Evolutionary conservation across 306 rosid genomes (phyloP).

Genomic region (Cucurbita ficifolia): DNA sequence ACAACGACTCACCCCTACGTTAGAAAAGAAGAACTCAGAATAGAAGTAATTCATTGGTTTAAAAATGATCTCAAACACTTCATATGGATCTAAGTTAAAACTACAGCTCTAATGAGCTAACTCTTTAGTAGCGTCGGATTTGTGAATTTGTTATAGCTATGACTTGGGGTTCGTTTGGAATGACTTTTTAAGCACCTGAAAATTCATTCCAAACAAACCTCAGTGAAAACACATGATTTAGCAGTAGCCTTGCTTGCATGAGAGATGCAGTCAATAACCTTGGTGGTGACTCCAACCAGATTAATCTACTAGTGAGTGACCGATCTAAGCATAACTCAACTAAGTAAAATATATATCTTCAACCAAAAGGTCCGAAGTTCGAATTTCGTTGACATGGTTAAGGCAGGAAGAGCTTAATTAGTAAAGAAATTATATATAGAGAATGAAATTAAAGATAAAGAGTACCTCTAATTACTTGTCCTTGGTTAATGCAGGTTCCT

Average conservation of each 20-base stretch:
- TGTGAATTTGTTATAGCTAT: neutral
- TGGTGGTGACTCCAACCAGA: slow-evolving; percentile 74
- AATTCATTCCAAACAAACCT: neutral
- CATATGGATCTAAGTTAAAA: neutral
- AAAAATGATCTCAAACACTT: neutral
- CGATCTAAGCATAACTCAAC: neutral
- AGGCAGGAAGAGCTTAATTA: neutral
- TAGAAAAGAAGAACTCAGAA: neutral
- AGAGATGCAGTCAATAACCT: slow-evolving; percentile 81
- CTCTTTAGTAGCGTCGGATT: neutral
- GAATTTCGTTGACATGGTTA: no score
- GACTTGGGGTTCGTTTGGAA: neutral
- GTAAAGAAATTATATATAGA: neutral
- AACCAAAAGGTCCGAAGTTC: neutral
- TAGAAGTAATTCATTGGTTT: neutral
- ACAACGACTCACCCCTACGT: neutral
- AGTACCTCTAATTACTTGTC: neutral
- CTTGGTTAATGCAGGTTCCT: slow-evolving; percentile 42
- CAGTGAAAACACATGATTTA: no score
- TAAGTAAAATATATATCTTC: neutral
- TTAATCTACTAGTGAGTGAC: slow-evolving; percentile 57
- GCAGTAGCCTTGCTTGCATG: slow-evolving; percentile 44
- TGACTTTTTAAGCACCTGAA: no score
- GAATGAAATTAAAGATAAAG: neutral
- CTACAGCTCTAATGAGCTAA: neutral